phyloP scores from a whole-genome alignment of 2,329 filamentous ascomycete genomes.

The Cladophialophora exuberans region DNA sequence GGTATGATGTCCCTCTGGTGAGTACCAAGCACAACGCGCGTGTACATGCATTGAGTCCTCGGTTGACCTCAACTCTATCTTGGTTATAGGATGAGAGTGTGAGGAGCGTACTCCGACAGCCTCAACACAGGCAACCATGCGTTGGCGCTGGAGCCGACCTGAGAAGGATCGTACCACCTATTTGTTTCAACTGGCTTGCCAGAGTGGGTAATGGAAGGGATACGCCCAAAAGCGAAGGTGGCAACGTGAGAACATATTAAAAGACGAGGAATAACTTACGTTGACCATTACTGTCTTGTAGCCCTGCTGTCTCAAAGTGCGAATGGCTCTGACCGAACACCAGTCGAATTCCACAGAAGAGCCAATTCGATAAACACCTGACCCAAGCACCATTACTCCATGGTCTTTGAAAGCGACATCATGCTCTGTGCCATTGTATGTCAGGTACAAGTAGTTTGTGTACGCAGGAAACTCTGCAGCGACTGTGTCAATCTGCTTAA shows the following conservation, averaged over 20 bases:
- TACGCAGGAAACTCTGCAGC: conserved; percentile 93
- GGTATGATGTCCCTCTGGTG: no score
- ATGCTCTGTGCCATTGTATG: conserved; percentile 87
- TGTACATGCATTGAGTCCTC: no score
- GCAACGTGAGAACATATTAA: background rate
- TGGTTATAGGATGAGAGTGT: no score
- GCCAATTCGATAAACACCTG: conserved; percentile 94
- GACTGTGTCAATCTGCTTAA: conserved; percentile 98
- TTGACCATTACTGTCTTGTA: conserved; percentile 98
- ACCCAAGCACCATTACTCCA: conserved; percentile 94
- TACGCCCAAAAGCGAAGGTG: background rate
- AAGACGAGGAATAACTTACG: conserved; percentile 30
- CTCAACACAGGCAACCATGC: no score
- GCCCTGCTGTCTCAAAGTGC: conserved; percentile 80
- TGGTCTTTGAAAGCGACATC: conserved; percentile 86
- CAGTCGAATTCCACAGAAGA: conserved; percentile 99
- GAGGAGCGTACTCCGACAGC: no score
- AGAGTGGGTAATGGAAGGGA: background rate
- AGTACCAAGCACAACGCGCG: no score
- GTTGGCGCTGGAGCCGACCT: no score
- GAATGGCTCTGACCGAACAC: conserved; percentile 94
- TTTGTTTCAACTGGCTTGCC: no score
- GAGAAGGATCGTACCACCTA: no score
- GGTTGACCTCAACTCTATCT: no score
- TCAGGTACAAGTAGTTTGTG: conserved; percentile 96